Evolutionary conservation across 1,284 basidiomycete genomes (phyloP).

Genomic region (Schizophyllum commune): DNA sequence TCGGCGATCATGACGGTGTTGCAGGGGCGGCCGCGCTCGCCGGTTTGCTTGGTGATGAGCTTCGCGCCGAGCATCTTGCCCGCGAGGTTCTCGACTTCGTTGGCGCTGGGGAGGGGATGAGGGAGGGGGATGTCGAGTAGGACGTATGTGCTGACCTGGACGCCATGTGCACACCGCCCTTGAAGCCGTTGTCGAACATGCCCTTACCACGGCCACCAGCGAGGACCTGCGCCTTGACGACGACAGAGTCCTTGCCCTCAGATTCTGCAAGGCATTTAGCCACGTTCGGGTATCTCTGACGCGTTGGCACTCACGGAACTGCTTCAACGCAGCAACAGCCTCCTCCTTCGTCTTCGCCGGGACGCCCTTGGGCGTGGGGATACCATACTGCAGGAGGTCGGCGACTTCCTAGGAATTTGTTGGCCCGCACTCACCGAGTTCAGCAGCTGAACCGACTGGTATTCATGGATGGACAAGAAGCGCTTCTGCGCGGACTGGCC

Average conservation of each 20-base stretch:
- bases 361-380: conserved; percentile 91
- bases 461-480: conserved; percentile 96
- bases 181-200: conserved; percentile 92
- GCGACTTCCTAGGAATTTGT: background rate
- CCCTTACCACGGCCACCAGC: conserved; percentile 99
- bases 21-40: conserved; percentile 86
- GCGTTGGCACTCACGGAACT: conserved; percentile 54
- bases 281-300: background rate
- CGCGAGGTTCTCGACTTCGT: conserved; percentile 85
- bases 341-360: conserved; percentile 86
- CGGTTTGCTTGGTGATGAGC: conserved; percentile 99
- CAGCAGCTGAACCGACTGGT: conserved; percentile 92
- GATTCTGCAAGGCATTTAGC: conserved; percentile 1
- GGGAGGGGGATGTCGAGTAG: conserved; percentile 7
- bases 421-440: conserved; percentile 63
- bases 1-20: conserved; percentile 99
- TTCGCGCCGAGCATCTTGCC: conserved; percentile 92
- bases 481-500: conserved; percentile 64
- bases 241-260: conserved; percentile 63
- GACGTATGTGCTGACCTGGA: conserved; percentile 54
- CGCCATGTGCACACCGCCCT: conserved; percentile 96
- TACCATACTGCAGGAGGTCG: conserved; percentile 66
- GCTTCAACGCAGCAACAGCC: conserved; percentile 83
- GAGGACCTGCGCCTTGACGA: conserved; percentile 98
- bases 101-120: conserved; percentile 47